Percentiles rank a stretch among this genome's conserved stretches.
Evolutionary conservation across 1,284 basidiomycete genomes (phyloP).

Genomic region (Erythrobasidium hasegawianum): DNA sequence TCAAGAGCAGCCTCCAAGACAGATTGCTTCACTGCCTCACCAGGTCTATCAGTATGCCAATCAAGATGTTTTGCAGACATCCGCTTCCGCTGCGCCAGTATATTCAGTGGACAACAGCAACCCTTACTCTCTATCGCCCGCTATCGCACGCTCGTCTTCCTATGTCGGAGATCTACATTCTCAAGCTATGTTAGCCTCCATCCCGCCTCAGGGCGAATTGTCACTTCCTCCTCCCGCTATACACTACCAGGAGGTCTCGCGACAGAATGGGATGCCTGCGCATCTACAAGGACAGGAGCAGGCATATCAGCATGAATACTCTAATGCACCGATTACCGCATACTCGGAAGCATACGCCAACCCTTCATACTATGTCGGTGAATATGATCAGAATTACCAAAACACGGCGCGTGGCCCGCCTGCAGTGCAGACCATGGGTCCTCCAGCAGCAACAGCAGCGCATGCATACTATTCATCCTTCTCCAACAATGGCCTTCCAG

Average conservation of each 20-base stretch:
- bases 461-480: slow-evolving; percentile 25
- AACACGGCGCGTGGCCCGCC: not conserved
- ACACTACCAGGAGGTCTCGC: not conserved
- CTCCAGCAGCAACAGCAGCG: slow-evolving; percentile 1
- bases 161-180: not conserved
- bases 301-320: no score
- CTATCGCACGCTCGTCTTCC: not conserved
- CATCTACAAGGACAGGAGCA: not conserved
- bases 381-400: not conserved
- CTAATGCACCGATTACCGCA: not conserved
- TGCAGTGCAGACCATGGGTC: not conserved
- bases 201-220: not conserved
- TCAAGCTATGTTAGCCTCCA: not conserved
- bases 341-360: no score
- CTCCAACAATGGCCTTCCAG: slow-evolving; percentile 31
- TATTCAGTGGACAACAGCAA: not conserved
- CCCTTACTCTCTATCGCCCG: not conserved
- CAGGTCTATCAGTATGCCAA: not conserved
- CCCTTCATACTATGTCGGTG: not conserved
- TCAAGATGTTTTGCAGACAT: not conserved
- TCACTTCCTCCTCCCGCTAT: not conserved
- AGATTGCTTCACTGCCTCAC: not conserved
- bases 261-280: not conserved
- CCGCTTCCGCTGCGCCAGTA: no score
- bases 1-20: not conserved